Percentiles rank a stretch among this genome's conserved stretches.
Evolutionary conservation across 768 basidiomycete genomes (phyloP).

Genomic region (Pulveroboletus sp.): DNA sequence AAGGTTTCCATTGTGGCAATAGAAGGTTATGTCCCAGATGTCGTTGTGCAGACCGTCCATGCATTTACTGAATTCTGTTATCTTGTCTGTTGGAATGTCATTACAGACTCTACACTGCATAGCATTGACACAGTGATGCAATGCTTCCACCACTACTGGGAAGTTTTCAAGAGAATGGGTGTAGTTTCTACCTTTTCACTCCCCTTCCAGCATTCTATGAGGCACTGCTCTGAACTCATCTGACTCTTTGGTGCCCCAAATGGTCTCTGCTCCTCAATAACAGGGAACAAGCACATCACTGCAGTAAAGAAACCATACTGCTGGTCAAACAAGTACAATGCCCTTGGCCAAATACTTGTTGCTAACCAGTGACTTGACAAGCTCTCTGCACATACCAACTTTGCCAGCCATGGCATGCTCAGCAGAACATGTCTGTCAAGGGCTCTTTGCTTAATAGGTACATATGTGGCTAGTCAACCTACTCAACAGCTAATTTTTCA

Average conservation of each 20-base stretch:
- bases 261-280: too few species aligned
- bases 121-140: background rate
- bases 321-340: slow-evolving; percentile 20
- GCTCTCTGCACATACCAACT: slow-evolving; percentile 15
- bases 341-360: slow-evolving; percentile 31
- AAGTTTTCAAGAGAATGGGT: slow-evolving; percentile 13
- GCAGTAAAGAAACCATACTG: too few species aligned
- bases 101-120: background rate
- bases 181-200: slow-evolving; percentile 22
- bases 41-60: too few species aligned
- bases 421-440: slow-evolving; percentile 1
- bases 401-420: too few species aligned
- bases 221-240: slow-evolving; percentile 29
- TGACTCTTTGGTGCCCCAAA: too few species aligned
- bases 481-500: background rate
- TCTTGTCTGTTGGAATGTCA: too few species aligned
- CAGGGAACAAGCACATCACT: too few species aligned
- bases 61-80: too few species aligned
- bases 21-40: too few species aligned
- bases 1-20: slow-evolving; percentile 32
- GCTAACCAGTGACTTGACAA: slow-evolving; percentile 31
- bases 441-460: background rate
- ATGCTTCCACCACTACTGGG: slow-evolving; percentile 21
- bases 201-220: slow-evolving; percentile 32
- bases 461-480: too few species aligned